Base-by-base conservation (phyloP, 257 asterid genomes). In the Vinca minor region DNA sequence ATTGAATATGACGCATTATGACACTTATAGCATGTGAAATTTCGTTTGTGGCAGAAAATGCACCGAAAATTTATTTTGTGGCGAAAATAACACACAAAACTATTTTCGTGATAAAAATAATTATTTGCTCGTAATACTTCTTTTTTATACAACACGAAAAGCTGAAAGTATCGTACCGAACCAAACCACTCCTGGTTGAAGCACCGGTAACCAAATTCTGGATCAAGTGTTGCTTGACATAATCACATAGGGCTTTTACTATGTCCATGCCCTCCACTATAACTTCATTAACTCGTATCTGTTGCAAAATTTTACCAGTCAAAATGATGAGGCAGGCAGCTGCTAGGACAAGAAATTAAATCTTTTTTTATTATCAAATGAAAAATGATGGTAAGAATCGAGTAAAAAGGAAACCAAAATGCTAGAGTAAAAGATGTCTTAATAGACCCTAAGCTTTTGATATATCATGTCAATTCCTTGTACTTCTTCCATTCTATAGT, bases 241-340 rank as follows among this genome's bases (percentile, higher is more conserved):
- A 87, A 23, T 89, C 95, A 56, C 97, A 84, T 14, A 92, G 61
- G 67, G 84, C 89, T 77, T 70, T 92, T 66, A 86, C 80, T 35
- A 87, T 46, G 53, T 92, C 96, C 31, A 74, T 5, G 13, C 86
- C 97, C 74, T 92, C 98, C 5, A 89, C 69, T 21, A 82, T 60
- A 34, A 92, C 82, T 81, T 92, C 98, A 50, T 36, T 74, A 26
- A 84, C 98, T 80, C 74, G 82, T 70, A 92, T 85, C 97, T 92
- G 82, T 66, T 49, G 8, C 61, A 69, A 39, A 49, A 64, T n/a
- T 56, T 58, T 32, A 31, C 18, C 20, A 39, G 59, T 26, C 45
- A 60, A 31, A 25, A n/a, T n/a, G n/a, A 54, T 55, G 20, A 29
- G 15, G 36, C 25, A 25, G 5, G 17, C 17, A 15, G 32, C 18